Percentiles rank a stretch among this genome's conserved stretches.
Evolutionary conservation across 2,329 filamentous ascomycete genomes (phyloP).

Genomic region (Aspergillus sp.): DNA sequence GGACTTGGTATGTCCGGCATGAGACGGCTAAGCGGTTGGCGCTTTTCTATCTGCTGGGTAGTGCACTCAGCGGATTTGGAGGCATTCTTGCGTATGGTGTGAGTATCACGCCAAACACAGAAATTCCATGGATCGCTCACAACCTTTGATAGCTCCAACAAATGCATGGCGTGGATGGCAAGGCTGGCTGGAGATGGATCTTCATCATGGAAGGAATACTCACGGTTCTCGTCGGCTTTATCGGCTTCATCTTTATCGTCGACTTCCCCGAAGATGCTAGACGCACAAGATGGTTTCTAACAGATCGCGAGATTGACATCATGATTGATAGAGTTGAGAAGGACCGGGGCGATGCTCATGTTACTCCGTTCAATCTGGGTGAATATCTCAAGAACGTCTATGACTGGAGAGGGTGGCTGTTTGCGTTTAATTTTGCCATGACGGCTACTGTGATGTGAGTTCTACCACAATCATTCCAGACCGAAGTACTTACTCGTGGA

Average conservation of each 20-base stretch:
- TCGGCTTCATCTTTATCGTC: constrained; percentile 5
- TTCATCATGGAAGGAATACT: constrained; percentile 9
- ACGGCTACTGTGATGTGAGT: constrained; percentile 9
- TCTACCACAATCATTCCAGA: not conserved
- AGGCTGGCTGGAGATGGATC: constrained; percentile 9
- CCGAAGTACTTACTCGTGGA: not conserved
- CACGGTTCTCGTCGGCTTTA: not conserved
- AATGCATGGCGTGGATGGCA: constrained; percentile 5
- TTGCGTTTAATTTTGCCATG: constrained; percentile 9
- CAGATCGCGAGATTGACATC: constrained; percentile 6
- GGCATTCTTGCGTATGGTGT: constrained; percentile 9
- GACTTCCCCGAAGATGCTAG: constrained; percentile 10
- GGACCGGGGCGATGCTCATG: constrained; percentile 11
- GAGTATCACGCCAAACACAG: not conserved
- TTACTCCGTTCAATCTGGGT: constrained; percentile 6
- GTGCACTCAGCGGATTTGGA: constrained; percentile 5
- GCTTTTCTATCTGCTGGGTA: constrained; percentile 5
- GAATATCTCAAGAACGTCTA: constrained; percentile 10
- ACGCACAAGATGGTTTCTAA: constrained; percentile 7
- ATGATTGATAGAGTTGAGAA: constrained; percentile 13
- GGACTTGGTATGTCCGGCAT: constrained; percentile 5
- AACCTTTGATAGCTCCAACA: constrained; percentile 2
- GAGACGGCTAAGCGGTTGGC: constrained; percentile 6
- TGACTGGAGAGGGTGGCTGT: constrained; percentile 14
- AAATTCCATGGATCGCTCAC: not conserved